These are phyloP conservation scores for Tubosaeta brunneosetosa DNA, from an alignment of 768 basidiomycete species.

Conservation along the genomic window DNA sequence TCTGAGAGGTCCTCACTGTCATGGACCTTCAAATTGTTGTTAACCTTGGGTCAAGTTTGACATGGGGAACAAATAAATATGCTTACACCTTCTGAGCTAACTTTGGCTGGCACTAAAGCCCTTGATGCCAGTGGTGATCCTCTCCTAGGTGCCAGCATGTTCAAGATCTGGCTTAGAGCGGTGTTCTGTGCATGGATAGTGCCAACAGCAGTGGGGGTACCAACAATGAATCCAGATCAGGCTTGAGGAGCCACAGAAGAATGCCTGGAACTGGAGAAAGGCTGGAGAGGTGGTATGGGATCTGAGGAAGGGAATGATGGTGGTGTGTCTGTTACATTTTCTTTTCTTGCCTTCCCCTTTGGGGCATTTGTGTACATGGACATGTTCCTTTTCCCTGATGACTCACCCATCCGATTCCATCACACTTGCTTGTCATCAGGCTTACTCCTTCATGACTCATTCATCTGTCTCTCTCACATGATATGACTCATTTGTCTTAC, in stretches of 20 bases:
- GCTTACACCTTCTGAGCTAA: not conserved
- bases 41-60: not conserved
- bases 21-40: not conserved
- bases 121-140: not conserved
- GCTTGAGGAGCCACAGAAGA: not conserved
- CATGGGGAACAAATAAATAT: not conserved
- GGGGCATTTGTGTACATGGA: too few relatives aligned
- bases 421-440: too few relatives aligned
- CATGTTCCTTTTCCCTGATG: too few relatives aligned
- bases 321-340: too few relatives aligned
- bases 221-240: not conserved
- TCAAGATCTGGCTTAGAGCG: not conserved
- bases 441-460: too few relatives aligned
- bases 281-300: not conserved
- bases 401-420: too few relatives aligned
- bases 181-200: not conserved
- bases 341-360: too few relatives aligned
- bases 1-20: not conserved
- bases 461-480: too few relatives aligned
- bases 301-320: not conserved
- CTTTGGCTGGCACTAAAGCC: not conserved
- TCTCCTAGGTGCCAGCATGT: not conserved
- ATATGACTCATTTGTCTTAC: too few relatives aligned
- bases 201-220: not conserved
- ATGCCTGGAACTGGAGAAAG: not conserved